Base-by-base conservation (phyloP, 345 rosid species). In the Anastatica hierochuntica region DNA sequence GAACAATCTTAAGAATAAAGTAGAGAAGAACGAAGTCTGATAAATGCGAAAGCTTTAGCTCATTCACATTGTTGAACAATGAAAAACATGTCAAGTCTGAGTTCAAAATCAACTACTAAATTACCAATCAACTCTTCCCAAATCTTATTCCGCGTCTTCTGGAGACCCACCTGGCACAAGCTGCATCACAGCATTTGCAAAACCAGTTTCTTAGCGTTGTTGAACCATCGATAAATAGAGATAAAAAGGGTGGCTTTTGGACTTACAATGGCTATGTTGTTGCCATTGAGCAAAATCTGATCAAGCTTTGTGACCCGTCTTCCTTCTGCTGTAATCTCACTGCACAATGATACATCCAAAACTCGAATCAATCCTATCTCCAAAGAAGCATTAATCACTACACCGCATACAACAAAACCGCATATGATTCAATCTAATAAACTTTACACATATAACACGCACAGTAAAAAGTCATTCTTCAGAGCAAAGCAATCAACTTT, bases 131-230 rank as follows among this genome's bases (percentile, higher is more conserved):
- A 17, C 12, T 2, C 6, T 19, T 0, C 17, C 26, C 19, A 49
- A 14, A 41, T 49, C 41, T 70, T 58, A 70, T 56, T 75, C 76
- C 35, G 56, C 70, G 12, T 65, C 75, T 55, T 82, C 82, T 4
- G 98, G 98, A 43, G 81, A 72, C 23, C 98, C 95, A 56, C 97
- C 97, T 2, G 98, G 98, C 58, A 92, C 98, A 68, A 92, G 72
- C 98, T 83, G 83, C 76, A 81, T 55, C 36, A 72, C 64, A 40
- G 43, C 62, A 53, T 16, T 48, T 15, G 13, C 41, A 30, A 45
- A 0, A 63, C 36, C 12, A 0, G 21, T n/a, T 17, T 55, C 46
- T 43, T 11, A 43, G 63, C 34, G 49, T 6, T 2, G 38, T 42
- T 55, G 20, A 5, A 27, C 16, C 37, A 2, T 38, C 8, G 1